A percentile compares a stretch with the other conserved stretches of the same genome.
Evolutionary conservation across 202 grass and related monocot species (phyloP).

Genomic region (Digitaria exilis): DNA sequence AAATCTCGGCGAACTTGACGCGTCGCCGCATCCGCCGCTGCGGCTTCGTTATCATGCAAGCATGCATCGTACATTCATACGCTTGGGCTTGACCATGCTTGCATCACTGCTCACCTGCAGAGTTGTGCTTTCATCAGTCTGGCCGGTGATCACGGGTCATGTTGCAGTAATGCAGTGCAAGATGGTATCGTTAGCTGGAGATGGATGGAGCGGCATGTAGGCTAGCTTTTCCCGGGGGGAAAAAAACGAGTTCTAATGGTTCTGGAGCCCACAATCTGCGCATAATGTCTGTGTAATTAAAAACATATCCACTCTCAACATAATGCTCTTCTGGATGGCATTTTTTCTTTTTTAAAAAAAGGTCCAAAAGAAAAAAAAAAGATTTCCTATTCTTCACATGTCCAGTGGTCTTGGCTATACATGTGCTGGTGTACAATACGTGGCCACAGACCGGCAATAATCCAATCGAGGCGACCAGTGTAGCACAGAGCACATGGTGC

Average conservation of each 20-base stretch:
- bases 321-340: background rate
- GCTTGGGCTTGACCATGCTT: background rate
- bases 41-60: background rate
- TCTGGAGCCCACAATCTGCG: no score
- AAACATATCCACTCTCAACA: background rate
- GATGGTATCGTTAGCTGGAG: background rate
- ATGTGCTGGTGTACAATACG: background rate
- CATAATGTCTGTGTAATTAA: no score
- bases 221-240: no score
- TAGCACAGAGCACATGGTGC: slow-evolving; percentile 2
- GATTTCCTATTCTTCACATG: background rate
- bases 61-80: background rate
- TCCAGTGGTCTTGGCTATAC: background rate
- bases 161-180: background rate
- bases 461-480: background rate
- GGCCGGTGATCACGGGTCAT: background rate
- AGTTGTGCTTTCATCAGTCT: background rate
- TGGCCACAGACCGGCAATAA: background rate
- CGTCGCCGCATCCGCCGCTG: background rate
- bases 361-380: background rate
- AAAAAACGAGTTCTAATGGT: no score
- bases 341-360: background rate
- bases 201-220: background rate
- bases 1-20: slow-evolving; percentile 16
- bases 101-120: slow-evolving; percentile 37